A percentile compares a stretch with the other conserved stretches of the same genome.
phyloP scores from a whole-genome alignment of 441 rosid species.

The Erodium moschatum region DNA sequence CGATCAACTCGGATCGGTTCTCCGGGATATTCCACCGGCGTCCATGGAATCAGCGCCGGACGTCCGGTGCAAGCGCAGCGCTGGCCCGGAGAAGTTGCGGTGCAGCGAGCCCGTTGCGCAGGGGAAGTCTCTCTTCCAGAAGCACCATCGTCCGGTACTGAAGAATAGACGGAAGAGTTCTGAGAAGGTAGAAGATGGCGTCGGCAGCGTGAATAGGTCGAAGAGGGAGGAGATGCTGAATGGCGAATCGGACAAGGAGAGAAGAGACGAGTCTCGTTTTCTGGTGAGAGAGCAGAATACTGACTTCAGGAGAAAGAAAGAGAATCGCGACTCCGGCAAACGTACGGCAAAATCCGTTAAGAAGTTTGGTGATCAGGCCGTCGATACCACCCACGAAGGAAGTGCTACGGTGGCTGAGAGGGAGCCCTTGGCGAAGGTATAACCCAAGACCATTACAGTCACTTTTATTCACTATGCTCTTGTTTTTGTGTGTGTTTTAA shows the following conservation, averaged over 20 bases:
- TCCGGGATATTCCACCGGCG: neutral
- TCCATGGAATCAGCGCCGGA: neutral
- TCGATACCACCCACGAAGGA: neutral
- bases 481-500: too few relatives aligned
- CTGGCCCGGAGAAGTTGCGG: slow-evolving; percentile 1
- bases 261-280: too few relatives aligned
- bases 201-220: neutral
- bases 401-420: neutral
- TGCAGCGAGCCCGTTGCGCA: neutral
- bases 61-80: slow-evolving; percentile 5
- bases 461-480: neutral
- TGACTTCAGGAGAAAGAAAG: neutral
- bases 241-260: too few relatives aligned
- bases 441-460: neutral
- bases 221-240: neutral
- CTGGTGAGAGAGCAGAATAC: neutral
- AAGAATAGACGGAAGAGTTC: neutral
- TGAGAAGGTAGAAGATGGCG: neutral
- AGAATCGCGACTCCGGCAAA: neutral
- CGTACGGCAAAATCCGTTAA: neutral
- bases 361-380: too few relatives aligned
- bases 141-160: neutral
- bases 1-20: neutral
- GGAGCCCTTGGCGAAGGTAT: neutral
- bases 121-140: neutral